These are phyloP conservation scores for Rhizopogon parksii DNA, from an alignment of 1,284 basidiomycete genomes.

Conservation along the genomic window DNA sequence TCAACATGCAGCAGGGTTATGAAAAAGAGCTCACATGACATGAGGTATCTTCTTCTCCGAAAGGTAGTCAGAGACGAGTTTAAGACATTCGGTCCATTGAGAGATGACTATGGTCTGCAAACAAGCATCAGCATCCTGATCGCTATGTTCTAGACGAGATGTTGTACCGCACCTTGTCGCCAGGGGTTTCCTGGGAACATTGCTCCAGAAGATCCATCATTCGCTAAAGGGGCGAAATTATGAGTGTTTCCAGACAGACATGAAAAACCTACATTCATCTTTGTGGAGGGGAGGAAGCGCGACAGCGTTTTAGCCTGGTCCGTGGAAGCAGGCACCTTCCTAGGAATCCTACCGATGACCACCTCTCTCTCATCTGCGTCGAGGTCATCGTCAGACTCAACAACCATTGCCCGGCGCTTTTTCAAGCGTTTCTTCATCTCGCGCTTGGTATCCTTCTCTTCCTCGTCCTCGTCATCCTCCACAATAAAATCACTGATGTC, in stretches of 20 bases:
- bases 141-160: neutral
- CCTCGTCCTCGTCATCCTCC: slow-evolving; percentile 41
- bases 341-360: slow-evolving; percentile 32
- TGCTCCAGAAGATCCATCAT: slow-evolving; percentile 47
- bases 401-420: slow-evolving; percentile 28
- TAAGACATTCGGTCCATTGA: slow-evolving; percentile 54
- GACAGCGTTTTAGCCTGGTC: slow-evolving; percentile 38
- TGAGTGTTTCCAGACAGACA: neutral
- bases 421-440: slow-evolving; percentile 31
- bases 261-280: slow-evolving; percentile 47
- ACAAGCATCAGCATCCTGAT: neutral
- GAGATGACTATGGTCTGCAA: slow-evolving; percentile 48
- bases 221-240: slow-evolving; percentile 26
- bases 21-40: slow-evolving; percentile 38
- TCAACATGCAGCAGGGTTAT: neutral
- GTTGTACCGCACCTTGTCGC: slow-evolving; percentile 44
- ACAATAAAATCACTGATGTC: slow-evolving; percentile 51
- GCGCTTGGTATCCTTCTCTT: slow-evolving; percentile 37
- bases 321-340: slow-evolving; percentile 21
- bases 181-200: slow-evolving; percentile 38
- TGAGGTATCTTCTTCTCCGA: slow-evolving; percentile 41
- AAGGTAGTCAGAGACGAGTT: slow-evolving; percentile 50
- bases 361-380: slow-evolving; percentile 34
- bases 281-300: slow-evolving; percentile 51
- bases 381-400: slow-evolving; percentile 44